Percentiles rank a stretch among this genome's conserved stretches.
Evolutionary conservation across 225 moss, liverwort and hornwort species (phyloP).

Genomic region (Straminergon stramineum): DNA sequence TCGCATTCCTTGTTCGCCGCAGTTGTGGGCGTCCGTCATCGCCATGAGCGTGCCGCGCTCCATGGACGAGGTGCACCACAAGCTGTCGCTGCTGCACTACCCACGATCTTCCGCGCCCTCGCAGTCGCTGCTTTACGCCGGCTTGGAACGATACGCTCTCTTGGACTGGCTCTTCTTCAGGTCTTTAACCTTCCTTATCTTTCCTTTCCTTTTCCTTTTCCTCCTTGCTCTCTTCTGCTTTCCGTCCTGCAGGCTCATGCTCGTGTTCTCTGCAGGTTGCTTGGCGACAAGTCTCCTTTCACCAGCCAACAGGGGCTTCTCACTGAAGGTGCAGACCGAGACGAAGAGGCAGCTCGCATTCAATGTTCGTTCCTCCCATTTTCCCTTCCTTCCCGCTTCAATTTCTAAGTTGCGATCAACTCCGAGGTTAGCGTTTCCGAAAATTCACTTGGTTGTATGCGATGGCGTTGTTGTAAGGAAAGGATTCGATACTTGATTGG

Average conservation of each 20-base stretch:
- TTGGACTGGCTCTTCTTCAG: slow-evolving; percentile 96
- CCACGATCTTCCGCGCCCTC: slow-evolving; percentile 80
- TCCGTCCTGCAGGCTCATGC: background rate
- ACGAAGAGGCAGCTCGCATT: slow-evolving; percentile 80
- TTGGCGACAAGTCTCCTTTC: slow-evolving; percentile 92
- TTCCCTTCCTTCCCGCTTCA: background rate
- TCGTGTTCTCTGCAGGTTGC: slow-evolving; percentile 5
- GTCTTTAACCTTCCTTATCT: background rate
- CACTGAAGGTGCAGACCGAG: slow-evolving; percentile 67
- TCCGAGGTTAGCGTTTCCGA: background rate
- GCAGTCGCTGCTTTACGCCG: slow-evolving; percentile 90
- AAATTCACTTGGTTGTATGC: background rate
- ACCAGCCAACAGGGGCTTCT: slow-evolving; percentile 62
- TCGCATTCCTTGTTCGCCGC: background rate
- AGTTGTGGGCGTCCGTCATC: background rate
- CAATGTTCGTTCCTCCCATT: slow-evolving; percentile 41
- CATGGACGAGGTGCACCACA: slow-evolving; percentile 94
- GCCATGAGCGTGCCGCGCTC: slow-evolving; percentile 25
- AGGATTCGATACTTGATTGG: background rate
- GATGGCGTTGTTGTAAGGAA: background rate
- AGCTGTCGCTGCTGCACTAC: slow-evolving; percentile 62
- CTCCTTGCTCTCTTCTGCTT: background rate
- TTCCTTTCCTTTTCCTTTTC: too few relatives aligned
- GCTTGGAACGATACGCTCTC: slow-evolving; percentile 80
- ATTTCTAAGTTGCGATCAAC: background rate